These are phyloP conservation scores for Cladosporium sp. DNA, from an alignment of 2,329 filamentous ascomycete genomes.

Conservation along the genomic window DNA sequence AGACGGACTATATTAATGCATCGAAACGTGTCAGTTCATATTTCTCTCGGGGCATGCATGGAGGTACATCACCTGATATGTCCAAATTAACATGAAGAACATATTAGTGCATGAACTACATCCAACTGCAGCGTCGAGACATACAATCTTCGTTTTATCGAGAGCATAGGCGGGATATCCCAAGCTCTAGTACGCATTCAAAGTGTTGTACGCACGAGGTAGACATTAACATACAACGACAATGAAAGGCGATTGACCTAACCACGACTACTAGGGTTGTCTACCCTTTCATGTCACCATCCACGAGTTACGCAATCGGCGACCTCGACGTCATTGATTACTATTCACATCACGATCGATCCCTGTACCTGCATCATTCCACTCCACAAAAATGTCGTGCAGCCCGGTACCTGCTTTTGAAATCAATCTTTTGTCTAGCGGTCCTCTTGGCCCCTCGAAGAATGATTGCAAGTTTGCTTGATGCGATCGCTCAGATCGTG, in stretches of 20 bases:
- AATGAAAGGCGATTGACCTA: neutral
- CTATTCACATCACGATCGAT: neutral
- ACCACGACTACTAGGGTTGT: neutral
- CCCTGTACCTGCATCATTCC: neutral
- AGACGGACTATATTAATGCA: neutral
- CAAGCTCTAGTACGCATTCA: neutral
- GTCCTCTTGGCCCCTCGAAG: neutral
- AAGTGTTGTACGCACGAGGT: neutral
- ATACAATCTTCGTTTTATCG: neutral
- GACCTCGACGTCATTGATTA: neutral
- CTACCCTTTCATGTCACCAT: neutral
- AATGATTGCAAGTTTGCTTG: neutral
- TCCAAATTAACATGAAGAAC: neutral
- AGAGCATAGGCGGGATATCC: neutral
- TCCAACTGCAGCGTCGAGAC: neutral
- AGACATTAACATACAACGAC: neutral
- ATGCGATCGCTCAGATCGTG: neutral
- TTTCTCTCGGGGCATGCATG: neutral
- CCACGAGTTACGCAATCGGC: neutral
- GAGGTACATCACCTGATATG: neutral
- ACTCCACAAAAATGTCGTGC: slow-evolving; percentile 2
- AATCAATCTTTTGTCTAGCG: neutral
- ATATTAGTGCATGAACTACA: neutral
- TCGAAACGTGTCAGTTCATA: neutral
- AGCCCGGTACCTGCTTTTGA: neutral